Evolutionary conservation across 805 yeast genomes (phyloP).

Genomic region (Lipomyces orientalis): DNA sequence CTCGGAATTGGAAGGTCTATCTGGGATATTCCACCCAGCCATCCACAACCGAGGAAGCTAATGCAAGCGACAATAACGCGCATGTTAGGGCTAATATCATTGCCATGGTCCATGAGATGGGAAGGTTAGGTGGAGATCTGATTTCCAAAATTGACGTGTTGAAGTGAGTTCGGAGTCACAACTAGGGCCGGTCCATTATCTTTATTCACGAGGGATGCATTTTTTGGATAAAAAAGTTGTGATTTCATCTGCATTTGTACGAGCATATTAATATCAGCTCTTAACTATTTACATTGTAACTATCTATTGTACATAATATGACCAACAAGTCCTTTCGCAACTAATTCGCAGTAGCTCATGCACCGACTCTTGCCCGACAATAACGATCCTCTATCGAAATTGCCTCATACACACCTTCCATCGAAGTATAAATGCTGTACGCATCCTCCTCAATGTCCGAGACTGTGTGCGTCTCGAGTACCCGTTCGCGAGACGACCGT

Average conservation of each 20-base stretch:
- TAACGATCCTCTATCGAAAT: conserved; percentile 83
- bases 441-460: conserved; percentile 69
- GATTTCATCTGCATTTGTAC: not conserved
- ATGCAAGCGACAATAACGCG: conserved; percentile 20
- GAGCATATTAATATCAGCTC: not conserved
- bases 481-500: conserved; percentile 47
- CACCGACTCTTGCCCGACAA: conserved; percentile 52
- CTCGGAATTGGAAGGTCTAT: conserved; percentile 78
- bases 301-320: not conserved
- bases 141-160: conserved; percentile 34
- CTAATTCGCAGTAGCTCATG: not conserved
- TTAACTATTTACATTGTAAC: not conserved
- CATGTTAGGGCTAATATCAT: conserved; percentile 45
- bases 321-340: not conserved
- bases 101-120: conserved; percentile 68
- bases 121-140: conserved; percentile 49
- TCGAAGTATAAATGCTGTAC: conserved; percentile 73
- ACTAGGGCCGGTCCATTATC: not conserved
- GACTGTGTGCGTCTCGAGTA: conserved; percentile 63
- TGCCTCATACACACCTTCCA: conserved; percentile 95
- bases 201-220: not conserved
- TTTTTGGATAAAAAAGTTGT: conserved; percentile 2
- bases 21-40: conserved; percentile 77
- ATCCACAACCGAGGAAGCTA: conserved; percentile 46
- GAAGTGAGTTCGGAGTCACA: not conserved